Percentiles rank a stretch among this genome's conserved stretches.
Evolutionary conservation across 1,139 yeast genomes (phyloP).

Genomic region (Sugiyamaella japonica): DNA sequence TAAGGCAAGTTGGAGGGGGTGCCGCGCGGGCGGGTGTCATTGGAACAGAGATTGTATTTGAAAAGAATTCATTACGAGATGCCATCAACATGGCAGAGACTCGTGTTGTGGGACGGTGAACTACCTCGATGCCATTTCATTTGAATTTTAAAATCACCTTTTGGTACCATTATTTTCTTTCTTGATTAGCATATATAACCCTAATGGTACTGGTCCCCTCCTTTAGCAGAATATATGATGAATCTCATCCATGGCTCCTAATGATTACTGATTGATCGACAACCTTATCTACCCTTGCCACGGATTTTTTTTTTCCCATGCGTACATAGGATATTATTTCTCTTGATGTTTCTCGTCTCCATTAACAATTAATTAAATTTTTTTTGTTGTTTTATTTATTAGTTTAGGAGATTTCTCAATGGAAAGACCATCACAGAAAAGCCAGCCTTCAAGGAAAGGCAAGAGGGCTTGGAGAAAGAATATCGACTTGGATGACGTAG

Average conservation of each 20-base stretch:
- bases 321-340: not conserved
- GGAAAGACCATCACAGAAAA: conserved; percentile 39
- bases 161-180: no score
- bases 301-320: conserved; percentile 12
- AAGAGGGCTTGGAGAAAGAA: conserved; percentile 96
- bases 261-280: not conserved
- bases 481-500: conserved; percentile 79
- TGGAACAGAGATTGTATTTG: not conserved
- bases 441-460: conserved; percentile 84
- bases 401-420: not conserved
- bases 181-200: not conserved
- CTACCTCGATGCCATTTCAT: no score
- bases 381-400: not conserved
- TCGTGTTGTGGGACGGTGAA: no score
- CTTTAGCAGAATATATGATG: not conserved
- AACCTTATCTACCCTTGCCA: conserved; percentile 13
- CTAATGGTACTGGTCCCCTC: not conserved
- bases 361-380: no score
- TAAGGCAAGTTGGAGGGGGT: not conserved
- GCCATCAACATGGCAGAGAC: no score
- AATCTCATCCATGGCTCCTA: no score
- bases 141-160: no score
- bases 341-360: no score
- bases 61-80: not conserved
- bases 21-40: not conserved